Evolutionary conservation across 1,284 basidiomycete species (phyloP), one percentile per base, ranked within the genome.

Genomic region (Ceratobasidium sp.): DNA sequence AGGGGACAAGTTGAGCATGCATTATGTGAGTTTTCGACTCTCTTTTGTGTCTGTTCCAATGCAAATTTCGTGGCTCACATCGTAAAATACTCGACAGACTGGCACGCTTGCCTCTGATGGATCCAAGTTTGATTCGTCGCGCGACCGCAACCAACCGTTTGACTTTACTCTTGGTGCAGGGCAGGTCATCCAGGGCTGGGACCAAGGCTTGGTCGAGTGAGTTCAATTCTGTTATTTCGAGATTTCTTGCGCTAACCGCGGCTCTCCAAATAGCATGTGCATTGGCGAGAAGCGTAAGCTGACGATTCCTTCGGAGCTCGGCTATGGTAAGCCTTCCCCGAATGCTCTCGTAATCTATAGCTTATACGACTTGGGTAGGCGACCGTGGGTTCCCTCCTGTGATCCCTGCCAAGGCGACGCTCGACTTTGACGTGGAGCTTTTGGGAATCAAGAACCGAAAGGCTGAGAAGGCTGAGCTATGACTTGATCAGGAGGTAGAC

Each of bases 391-490:
- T 91, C 77, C 93, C 94, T 25, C 85, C 84, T 13, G 85, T 92
- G 71, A 99, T 99, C 78, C 97, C 97, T 25, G 87, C 92, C 34
- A 88, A 92, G 81, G 91, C 96, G 2, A 91, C 92, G 6, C 88
- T 99, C 46, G 91, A 96, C 44, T 99, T 99, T 84, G 94, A 96
- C 22, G 94, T 94, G 44, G 95, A 97, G 83, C 88, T 97, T 22
- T 84, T 92, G 32, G 87, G 86, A 19, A 85, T 87, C 82, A 86
- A 86, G 83, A 85, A 86, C 56, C 57, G 70, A 3, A n/a, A 73
- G 46, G 22, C 70, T 8, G 57, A 37, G 44, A 59, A 57, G 52
- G 40, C 49, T 22, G 70, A 73, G 70, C 46, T 73, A 29, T 73
- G 70, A 73, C 59, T 73, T 4, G 59, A 70, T 59, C 17, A 29